These are phyloP conservation scores for Hypoxylon lenormandii DNA, from an alignment of 495 filamentous ascomycete genomes.

Conservation along the genomic window DNA sequence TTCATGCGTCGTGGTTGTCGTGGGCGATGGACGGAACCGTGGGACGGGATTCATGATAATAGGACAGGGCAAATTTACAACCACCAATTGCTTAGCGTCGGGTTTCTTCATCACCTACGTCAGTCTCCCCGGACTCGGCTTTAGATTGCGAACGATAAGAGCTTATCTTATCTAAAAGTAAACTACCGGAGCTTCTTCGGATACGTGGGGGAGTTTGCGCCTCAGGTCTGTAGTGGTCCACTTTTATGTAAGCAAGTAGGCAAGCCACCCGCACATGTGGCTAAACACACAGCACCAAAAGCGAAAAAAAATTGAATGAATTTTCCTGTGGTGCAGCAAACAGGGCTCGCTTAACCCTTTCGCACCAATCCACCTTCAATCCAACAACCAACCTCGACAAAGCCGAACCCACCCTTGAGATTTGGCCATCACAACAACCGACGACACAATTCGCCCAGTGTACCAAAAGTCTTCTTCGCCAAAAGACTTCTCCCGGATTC, in stretches of 20 bases:
- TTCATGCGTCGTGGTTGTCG: background rate
- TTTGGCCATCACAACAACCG: slow-evolving; percentile 52
- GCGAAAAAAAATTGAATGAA: slow-evolving; percentile 35
- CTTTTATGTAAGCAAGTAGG: too few relatives aligned
- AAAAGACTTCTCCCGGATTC: slow-evolving; percentile 43
- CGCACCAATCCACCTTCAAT: slow-evolving; percentile 48
- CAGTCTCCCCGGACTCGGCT: too few relatives aligned
- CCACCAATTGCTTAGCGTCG: too few relatives aligned
- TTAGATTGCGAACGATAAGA: too few relatives aligned
- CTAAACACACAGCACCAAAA: slow-evolving; percentile 34
- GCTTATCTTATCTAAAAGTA: slow-evolving; percentile 11
- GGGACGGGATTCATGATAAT: too few relatives aligned
- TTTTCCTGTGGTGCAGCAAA: slow-evolving; percentile 43
- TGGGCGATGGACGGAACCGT: too few relatives aligned
- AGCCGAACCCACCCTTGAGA: slow-evolving; percentile 46
- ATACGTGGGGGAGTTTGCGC: too few relatives aligned
- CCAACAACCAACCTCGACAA: slow-evolving; percentile 45
- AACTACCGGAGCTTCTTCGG: too few relatives aligned
- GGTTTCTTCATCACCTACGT: too few relatives aligned
- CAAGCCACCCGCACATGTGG: slow-evolving; percentile 9
- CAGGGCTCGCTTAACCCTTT: slow-evolving; percentile 53
- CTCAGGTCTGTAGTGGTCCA: too few relatives aligned
- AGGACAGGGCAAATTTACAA: too few relatives aligned
- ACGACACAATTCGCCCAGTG: slow-evolving; percentile 52
- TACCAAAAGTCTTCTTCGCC: slow-evolving; percentile 45